Conservation (phyloP, 2,329 filamentous ascomycete genomes). For the Neonectria ditissima region DNA sequence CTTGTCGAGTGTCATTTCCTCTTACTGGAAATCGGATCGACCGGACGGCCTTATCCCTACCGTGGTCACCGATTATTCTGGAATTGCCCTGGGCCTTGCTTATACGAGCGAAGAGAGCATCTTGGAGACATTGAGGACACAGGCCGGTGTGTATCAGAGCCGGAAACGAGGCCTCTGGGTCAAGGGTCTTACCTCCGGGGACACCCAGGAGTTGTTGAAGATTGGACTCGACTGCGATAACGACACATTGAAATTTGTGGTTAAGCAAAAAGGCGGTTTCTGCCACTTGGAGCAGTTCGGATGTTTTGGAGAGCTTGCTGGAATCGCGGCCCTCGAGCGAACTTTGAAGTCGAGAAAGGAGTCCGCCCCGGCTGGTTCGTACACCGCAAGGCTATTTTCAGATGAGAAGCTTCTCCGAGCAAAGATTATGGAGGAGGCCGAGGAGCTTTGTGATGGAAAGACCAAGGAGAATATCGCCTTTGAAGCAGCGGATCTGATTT, state of each 20-base stretch:
- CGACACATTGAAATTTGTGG: slow-evolving; percentile 90
- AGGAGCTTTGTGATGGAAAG: slow-evolving; percentile 90
- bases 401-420: slow-evolving; percentile 90
- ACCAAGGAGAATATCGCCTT: slow-evolving; percentile 88
- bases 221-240: slow-evolving; percentile 93
- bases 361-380: slow-evolving; percentile 88
- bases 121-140: slow-evolving; percentile 83
- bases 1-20: slow-evolving; percentile 78
- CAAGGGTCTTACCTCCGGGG: slow-evolving; percentile 94
- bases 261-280: slow-evolving; percentile 91
- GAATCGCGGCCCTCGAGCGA: slow-evolving; percentile 86
- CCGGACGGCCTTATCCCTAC: slow-evolving; percentile 88
- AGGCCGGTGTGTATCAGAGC: slow-evolving; percentile 91
- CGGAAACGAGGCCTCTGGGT: slow-evolving; percentile 96
- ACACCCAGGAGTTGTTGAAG: slow-evolving; percentile 88
- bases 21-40: slow-evolving; percentile 83
- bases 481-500: slow-evolving; percentile 94
- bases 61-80: slow-evolving; percentile 89
- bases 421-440: slow-evolving; percentile 98
- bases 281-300: slow-evolving; percentile 93
- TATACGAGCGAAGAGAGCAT: slow-evolving; percentile 96
- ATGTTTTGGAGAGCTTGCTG: slow-evolving; percentile 88
- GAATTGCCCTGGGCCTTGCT: slow-evolving; percentile 86
- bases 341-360: slow-evolving; percentile 85
- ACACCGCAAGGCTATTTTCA: slow-evolving; percentile 92